phyloP scores from a whole-genome alignment of 225 moss, liverwort and hornwort species.

The Bryum argenteum region DNA sequence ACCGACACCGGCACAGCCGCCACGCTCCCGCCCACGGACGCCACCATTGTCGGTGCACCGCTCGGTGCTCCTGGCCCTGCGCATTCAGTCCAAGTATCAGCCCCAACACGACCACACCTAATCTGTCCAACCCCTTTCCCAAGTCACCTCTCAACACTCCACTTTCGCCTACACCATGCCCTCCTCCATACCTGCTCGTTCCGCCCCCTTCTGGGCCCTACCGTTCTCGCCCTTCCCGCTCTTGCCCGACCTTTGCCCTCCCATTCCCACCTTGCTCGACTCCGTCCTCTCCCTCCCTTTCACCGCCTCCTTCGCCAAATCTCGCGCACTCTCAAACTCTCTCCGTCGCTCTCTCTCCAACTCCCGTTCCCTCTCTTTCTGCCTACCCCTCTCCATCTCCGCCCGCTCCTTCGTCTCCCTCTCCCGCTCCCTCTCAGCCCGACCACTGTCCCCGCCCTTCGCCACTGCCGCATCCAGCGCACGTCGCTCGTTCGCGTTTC shows the following conservation, averaged over 20 bases:
- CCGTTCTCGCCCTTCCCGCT: constrained; percentile 50
- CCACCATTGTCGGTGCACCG: constrained; percentile 41
- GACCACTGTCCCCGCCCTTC: constrained; percentile 34
- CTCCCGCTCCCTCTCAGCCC: constrained; percentile 51
- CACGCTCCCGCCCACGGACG: constrained; percentile 45
- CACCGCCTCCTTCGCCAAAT: constrained; percentile 34
- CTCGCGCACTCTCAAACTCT: constrained; percentile 44
- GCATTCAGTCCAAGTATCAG: constrained; percentile 2
- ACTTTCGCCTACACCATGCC: neutral
- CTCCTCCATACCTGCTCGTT: constrained; percentile 59
- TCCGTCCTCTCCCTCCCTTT: constrained; percentile 57
- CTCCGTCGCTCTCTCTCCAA: constrained; percentile 44
- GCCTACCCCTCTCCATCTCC: constrained; percentile 40
- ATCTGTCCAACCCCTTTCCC: too few relatives aligned
- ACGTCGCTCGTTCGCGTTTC: constrained; percentile 38
- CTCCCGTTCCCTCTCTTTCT: constrained; percentile 52
- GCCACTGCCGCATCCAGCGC: constrained; percentile 45
- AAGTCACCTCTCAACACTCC: neutral
- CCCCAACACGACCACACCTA: neutral
- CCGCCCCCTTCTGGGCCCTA: constrained; percentile 57
- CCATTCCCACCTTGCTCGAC: constrained; percentile 33
- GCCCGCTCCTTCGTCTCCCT: constrained; percentile 48
- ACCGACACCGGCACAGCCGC: constrained; percentile 59
- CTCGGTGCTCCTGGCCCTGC: constrained; percentile 37
- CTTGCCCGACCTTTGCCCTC: constrained; percentile 49